Evolutionary conservation across 768 basidiomycete species (phyloP).

Genomic region (Tremella fuciformis): DNA sequence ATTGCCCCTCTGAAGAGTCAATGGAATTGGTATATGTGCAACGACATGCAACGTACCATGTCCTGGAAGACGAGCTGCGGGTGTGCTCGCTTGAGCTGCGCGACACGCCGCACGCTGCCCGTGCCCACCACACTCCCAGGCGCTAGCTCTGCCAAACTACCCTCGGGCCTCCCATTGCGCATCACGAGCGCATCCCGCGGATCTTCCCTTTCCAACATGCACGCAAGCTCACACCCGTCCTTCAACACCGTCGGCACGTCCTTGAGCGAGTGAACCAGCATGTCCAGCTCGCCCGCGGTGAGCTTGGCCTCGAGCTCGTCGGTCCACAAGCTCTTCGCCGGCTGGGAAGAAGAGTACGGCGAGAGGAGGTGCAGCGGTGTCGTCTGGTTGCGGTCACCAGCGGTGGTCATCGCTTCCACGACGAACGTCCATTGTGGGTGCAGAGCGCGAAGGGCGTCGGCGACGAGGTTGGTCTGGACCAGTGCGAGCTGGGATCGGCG

Average conservation of each 20-base stretch:
- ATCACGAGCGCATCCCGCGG: conserved; percentile 85
- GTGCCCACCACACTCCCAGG: conserved; percentile 90
- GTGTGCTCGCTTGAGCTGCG: conserved; percentile 77
- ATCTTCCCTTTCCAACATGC: conserved; percentile 80
- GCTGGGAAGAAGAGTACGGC: conserved; percentile 35
- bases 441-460: conserved; percentile 61
- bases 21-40: background rate
- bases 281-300: conserved; percentile 69
- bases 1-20: conserved; percentile 68
- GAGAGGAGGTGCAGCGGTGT: conserved; percentile 81
- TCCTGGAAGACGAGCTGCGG: conserved; percentile 77
- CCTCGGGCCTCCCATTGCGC: conserved; percentile 69
- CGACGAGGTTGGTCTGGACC: conserved; percentile 80
- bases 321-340: conserved; percentile 72
- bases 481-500: conserved; percentile 83
- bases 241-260: conserved; percentile 88
- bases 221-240: conserved; percentile 77
- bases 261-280: conserved; percentile 89
- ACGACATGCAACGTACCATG: conserved; percentile 63
- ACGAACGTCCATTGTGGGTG: conserved; percentile 59
- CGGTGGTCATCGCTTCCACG: conserved; percentile 66
- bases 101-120: conserved; percentile 85
- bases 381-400: conserved; percentile 83
- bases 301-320: conserved; percentile 89
- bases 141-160: conserved; percentile 74